phyloP scores from a whole-genome alignment of 2,329 filamentous ascomycete genomes.

The Didymella arachidicola region DNA sequence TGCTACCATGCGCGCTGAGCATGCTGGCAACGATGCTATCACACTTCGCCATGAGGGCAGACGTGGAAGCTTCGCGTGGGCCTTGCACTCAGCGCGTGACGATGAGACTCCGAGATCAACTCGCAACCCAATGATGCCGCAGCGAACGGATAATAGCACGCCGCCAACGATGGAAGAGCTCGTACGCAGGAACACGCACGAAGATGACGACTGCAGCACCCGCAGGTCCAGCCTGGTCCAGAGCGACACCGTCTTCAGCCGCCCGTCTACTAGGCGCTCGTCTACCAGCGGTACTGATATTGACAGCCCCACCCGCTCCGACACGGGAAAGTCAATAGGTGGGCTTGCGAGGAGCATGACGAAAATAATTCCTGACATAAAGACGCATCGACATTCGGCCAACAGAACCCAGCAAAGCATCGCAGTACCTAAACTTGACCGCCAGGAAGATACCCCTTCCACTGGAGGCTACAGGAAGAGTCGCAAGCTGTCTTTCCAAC shows the following conservation, averaged over 20 bases:
- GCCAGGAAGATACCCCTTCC: not conserved
- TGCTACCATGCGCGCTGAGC: constrained; percentile 15
- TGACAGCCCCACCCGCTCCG: constrained; percentile 15
- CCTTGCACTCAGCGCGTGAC: constrained; percentile 13
- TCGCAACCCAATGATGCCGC: constrained; percentile 27
- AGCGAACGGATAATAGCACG: constrained; percentile 15
- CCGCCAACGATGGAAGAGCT: constrained; percentile 37
- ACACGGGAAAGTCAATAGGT: constrained; percentile 33
- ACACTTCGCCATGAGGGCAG: constrained; percentile 31
- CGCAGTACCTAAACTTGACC: not conserved
- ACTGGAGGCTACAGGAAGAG: constrained; percentile 11
- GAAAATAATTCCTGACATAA: constrained; percentile 34
- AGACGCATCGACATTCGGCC: not conserved
- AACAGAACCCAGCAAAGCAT: not conserved
- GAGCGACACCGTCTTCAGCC: constrained; percentile 25
- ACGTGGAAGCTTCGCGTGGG: constrained; percentile 41
- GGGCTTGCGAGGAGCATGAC: constrained; percentile 36
- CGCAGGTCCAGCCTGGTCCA: constrained; percentile 16
- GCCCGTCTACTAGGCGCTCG: constrained; percentile 14
- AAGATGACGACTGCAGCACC: constrained; percentile 21
- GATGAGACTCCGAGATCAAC: constrained; percentile 13
- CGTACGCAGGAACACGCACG: constrained; percentile 22
- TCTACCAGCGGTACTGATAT: constrained; percentile 6
- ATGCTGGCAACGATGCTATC: constrained; percentile 9
- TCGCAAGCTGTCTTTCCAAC: constrained; percentile 22